These are phyloP conservation scores for Pichia insulana DNA, from an alignment of 805 yeast genomes.

Conservation along the genomic window DNA sequence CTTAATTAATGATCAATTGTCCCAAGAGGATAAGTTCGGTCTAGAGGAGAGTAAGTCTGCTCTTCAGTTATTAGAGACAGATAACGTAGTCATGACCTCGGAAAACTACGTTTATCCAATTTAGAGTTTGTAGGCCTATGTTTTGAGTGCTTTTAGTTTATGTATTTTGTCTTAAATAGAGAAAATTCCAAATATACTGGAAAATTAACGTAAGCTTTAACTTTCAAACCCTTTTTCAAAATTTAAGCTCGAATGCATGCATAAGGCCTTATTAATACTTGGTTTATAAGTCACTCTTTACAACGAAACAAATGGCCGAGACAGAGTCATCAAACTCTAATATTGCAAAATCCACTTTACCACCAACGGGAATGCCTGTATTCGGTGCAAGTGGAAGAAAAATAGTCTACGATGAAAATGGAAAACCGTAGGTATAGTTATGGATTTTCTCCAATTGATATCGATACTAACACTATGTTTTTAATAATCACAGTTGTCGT, in stretches of 20 bases:
- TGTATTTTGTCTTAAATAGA: background rate
- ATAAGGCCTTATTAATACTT: too few relatives aligned
- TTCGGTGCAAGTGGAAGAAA: slow-evolving; percentile 56
- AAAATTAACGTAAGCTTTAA: too few relatives aligned
- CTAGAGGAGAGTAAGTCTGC: slow-evolving; percentile 38
- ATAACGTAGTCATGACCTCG: slow-evolving; percentile 39
- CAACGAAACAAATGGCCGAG: slow-evolving; percentile 3
- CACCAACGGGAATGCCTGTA: slow-evolving; percentile 29
- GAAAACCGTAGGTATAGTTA: slow-evolving; percentile 69
- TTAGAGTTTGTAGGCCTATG: slow-evolving; percentile 7
- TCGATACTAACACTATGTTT: background rate
- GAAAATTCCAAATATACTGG: too few relatives aligned
- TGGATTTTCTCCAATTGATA: background rate
- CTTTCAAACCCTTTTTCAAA: too few relatives aligned
- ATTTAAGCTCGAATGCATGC: too few relatives aligned
- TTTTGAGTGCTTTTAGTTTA: background rate
- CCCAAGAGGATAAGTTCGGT: slow-evolving; percentile 39
- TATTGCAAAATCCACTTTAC: background rate
- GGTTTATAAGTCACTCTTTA: background rate
- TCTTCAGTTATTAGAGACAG: slow-evolving; percentile 32
- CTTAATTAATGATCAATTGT: slow-evolving; percentile 22
- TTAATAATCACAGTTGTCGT: slow-evolving; percentile 44
- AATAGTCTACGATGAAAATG: slow-evolving; percentile 76
- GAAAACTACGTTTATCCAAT: slow-evolving; percentile 43
- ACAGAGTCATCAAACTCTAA: background rate